phyloP scores from a whole-genome alignment of 2,329 filamentous ascomycete species.

The Pyricularia grisea region DNA sequence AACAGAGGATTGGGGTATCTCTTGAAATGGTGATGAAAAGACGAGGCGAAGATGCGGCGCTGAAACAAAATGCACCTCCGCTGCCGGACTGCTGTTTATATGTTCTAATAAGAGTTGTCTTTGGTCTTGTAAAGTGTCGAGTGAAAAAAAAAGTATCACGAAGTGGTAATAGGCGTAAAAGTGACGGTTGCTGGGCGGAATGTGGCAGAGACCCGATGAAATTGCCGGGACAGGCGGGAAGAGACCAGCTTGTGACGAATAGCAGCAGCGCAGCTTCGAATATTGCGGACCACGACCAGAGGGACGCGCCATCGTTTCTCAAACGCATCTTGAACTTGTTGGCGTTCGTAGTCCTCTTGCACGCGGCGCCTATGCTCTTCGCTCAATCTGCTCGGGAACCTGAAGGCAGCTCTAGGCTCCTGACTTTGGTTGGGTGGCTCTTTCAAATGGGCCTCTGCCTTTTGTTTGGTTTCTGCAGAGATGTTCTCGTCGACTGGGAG shows the following conservation, averaged over 20 bases:
- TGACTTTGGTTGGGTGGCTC: not conserved
- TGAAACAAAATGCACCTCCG: not conserved
- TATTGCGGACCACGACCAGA: not conserved
- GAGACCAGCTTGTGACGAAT: not conserved
- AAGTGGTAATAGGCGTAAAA: not conserved
- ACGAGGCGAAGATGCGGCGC: not conserved
- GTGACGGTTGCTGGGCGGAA: not conserved
- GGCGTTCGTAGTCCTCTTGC: not conserved
- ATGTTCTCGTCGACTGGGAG: not conserved
- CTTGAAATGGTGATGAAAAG: not conserved
- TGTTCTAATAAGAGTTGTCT: not conserved
- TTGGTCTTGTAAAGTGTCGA: not conserved
- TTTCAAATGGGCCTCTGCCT: not conserved
- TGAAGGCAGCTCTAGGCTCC: not conserved
- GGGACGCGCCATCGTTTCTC: not conserved
- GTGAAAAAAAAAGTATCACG: not conserved
- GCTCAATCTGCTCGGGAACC: not conserved
- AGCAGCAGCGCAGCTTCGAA: not conserved
- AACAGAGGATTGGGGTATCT: not conserved
- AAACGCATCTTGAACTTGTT: not conserved
- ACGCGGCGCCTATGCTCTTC: not conserved
- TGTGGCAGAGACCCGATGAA: not conserved
- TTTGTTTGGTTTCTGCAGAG: not conserved
- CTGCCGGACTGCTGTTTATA: not conserved
- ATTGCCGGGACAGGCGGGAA: not conserved